Base-by-base conservation (phyloP, 257 asterid species). In the Capsicum rhomboideum region DNA sequence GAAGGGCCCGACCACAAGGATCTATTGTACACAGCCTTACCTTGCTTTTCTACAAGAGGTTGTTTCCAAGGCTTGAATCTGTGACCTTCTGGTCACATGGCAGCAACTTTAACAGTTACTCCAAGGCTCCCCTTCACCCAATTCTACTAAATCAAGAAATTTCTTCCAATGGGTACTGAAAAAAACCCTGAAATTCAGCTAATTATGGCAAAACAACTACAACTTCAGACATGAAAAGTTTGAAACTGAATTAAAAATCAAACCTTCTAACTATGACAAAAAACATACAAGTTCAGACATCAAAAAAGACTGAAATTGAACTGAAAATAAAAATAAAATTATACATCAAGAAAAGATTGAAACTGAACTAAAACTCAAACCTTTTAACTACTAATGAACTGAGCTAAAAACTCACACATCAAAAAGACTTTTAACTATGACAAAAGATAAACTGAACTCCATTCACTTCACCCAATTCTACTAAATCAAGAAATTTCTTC, bases 401-500 rank as follows among this genome's bases (percentile, higher is more conserved):
- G n/a, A n/a, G n/a, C n/a, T n/a, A n/a, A n/a, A n/a, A n/a, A n/a
- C n/a, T 46, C 52, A 46, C 1, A 8, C 2, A 46, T 8, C 2
- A 46, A 46, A 46, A 46, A 46, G 52, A 10, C 4, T 4, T 31
- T 31, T 2, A 31, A 14, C 26, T 40, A 40, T n/a, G n/a, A n/a
- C n/a, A n/a, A n/a, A n/a, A n/a, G n/a, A n/a, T n/a, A 83, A 69
- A 85, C 50, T 79, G 80, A 74, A 18, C 71, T 82, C 88, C 91
- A 91, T 86, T 81, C 37, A 67, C 59, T 79, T 56, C 29, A 59
- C 8, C 17, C 17, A 71, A 72, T 17, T 18, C 63, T 17, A 31
- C 12, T 71, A 46, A 71, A 74, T 78, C 13, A 18, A 13, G 20
- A 28, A 85, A 26, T 72, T 79, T 61, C 86, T 31, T 86, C 91